Conservation (phyloP, 441 rosid species). For the Brassica balearica region DNA sequence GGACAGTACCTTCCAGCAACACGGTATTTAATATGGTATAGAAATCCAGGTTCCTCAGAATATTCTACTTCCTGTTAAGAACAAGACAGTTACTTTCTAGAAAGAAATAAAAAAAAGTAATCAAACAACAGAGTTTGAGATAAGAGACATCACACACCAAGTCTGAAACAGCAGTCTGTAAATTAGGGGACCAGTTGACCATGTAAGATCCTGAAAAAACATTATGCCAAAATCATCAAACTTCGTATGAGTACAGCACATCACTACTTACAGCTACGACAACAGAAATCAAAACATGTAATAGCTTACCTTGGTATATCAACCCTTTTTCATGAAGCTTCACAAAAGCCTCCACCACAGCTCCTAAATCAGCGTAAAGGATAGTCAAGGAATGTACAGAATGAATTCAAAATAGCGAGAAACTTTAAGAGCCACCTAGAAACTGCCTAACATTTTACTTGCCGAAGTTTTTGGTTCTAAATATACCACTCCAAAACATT, state of each 20-base stretch:
- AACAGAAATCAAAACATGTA: not conserved
- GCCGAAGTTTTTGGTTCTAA: slow-evolving; percentile 3
- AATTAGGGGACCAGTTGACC: slow-evolving; percentile 99
- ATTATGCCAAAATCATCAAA: slow-evolving; percentile 28
- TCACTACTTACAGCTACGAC: slow-evolving; percentile 7
- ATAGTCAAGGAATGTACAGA: slow-evolving; percentile 23
- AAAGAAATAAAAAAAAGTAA: slow-evolving; percentile 17
- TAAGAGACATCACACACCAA: slow-evolving; percentile 67
- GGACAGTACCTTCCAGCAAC: slow-evolving; percentile 86
- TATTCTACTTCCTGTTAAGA: slow-evolving; percentile 91
- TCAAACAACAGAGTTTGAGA: slow-evolving; percentile 35
- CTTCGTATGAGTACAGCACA: slow-evolving; percentile 19
- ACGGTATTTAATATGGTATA: slow-evolving; percentile 93
- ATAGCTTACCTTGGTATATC: slow-evolving; percentile 82
- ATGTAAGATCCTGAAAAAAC: slow-evolving; percentile 79
- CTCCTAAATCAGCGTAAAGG: slow-evolving; percentile 56
- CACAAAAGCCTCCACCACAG: slow-evolving; percentile 92
- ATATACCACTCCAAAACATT: slow-evolving; percentile 15
- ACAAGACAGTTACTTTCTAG: slow-evolving; percentile 22
- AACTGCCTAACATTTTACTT: slow-evolving; percentile 14
- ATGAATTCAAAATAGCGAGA: not conserved
- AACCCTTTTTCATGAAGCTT: slow-evolving; percentile 95
- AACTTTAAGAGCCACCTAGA: slow-evolving; percentile 3
- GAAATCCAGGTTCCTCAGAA: slow-evolving; percentile 91
- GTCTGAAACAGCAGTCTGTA: slow-evolving; percentile 99